Evolutionary conservation across 2,329 filamentous ascomycete species (phyloP), one percentile per base, ranked within the genome.

Genomic region (Orbilia brochopaga): DNA sequence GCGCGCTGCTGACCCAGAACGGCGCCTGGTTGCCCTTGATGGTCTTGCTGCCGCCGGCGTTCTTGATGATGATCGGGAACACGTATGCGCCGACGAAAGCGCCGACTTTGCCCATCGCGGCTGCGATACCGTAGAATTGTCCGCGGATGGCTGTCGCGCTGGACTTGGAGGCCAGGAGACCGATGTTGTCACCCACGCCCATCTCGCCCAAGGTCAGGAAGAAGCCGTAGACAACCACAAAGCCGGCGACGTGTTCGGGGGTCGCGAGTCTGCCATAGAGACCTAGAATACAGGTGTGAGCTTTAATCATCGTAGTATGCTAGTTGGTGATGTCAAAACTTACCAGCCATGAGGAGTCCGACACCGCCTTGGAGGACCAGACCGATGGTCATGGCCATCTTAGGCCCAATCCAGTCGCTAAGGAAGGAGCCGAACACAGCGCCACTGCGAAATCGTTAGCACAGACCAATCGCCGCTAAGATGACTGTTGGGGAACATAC

Each of bases 151-250:
- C 89, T 2, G 92, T 96, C 0, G 92, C 91, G 76, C 88, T 92
- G 1, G 90, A 92, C 82, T 96, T 96, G 52, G 90, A 89, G 0
- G 92, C 92, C 30, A 95, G 80, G 0, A 96, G 84, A 1, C 92
- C 92, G 75, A 96, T 96, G 79, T 96, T 96, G 81, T 96, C 90
- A 11, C 92, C 92, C 0, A 92, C 91, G 0, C 92, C 92, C 44
- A 95, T 80, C 79, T 94, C 91, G 55, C 90, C 90, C 0, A 93
- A 83, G 0, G 88, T 85, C 0, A 91, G 82, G 81, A 94, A 94
- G 74, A 94, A 83, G 15, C 87, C 90, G 75, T 92, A 93, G 1
- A 93, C 86, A 3, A 92, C 88, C 0, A 90, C 88, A 75, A 94
- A 95, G 0, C 83, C 90, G 6, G 83, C 90, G 2, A 94, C 86